A percentile compares a stretch with the other conserved stretches of the same genome.
These are phyloP conservation scores for Ophiosphaerella korrae DNA, from an alignment of 2,329 filamentous ascomycete genomes.

Conservation along the genomic window DNA sequence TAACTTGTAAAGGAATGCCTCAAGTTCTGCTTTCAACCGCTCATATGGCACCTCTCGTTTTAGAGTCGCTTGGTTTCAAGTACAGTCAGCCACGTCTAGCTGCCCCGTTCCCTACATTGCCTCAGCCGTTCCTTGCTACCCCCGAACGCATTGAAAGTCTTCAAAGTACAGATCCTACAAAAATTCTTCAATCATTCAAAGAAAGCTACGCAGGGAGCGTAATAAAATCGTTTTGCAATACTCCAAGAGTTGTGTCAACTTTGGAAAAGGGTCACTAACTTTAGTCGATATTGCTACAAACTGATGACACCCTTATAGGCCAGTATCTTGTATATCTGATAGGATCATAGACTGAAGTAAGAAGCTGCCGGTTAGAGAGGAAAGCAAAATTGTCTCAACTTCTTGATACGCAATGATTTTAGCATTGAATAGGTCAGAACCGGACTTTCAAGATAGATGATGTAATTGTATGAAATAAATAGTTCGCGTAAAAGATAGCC, in stretches of 20 bases:
- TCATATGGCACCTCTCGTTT: conserved; percentile 9
- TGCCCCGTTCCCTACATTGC: conserved; percentile 8
- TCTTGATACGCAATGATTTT: too few species aligned
- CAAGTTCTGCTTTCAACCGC: conserved; percentile 10
- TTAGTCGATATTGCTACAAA: too few species aligned
- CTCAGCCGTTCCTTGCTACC: conserved; percentile 10
- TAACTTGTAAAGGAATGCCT: conserved; percentile 9
- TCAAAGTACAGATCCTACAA: conserved; percentile 3
- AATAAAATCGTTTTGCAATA: conserved; percentile 13
- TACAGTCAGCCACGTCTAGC: conserved; percentile 6
- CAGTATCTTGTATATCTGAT: too few species aligned
- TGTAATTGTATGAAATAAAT: too few species aligned
- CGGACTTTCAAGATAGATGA: too few species aligned
- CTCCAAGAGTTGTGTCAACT: background rate
- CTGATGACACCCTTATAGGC: too few species aligned
- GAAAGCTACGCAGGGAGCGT: conserved; percentile 6
- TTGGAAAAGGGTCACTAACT: too few species aligned
- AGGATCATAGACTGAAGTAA: too few species aligned
- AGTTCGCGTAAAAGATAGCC: too few species aligned
- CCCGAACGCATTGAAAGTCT: conserved; percentile 9
- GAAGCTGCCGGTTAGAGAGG: too few species aligned
- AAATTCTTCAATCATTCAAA: background rate
- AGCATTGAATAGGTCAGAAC: too few species aligned
- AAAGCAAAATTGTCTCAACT: too few species aligned
- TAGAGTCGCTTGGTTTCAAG: conserved; percentile 8